Conservation (phyloP, 1,284 basidiomycete species). For the Vanrija humicola region DNA sequence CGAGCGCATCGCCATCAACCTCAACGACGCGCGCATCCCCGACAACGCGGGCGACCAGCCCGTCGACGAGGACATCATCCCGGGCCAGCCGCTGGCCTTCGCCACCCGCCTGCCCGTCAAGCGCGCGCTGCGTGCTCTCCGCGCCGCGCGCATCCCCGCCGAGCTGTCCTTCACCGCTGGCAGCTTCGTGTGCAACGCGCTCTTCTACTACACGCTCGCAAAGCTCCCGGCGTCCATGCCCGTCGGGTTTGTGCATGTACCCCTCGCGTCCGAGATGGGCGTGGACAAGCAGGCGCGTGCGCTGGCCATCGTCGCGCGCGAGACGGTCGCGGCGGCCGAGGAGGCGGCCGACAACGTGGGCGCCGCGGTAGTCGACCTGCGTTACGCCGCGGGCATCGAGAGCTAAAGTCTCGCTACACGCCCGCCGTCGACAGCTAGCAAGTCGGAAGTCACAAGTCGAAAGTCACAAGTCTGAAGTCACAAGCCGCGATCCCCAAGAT, state of each 20-base stretch:
- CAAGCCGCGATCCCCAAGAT: no score
- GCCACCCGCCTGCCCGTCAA: slow-evolving; percentile 6
- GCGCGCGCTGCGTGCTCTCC: neutral
- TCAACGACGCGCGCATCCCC: slow-evolving; percentile 8
- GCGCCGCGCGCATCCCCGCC: slow-evolving; percentile 3
- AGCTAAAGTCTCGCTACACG: no score
- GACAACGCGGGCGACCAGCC: slow-evolving; percentile 15
- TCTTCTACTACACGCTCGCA: slow-evolving; percentile 11
- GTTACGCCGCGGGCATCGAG: no score
- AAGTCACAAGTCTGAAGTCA: no score
- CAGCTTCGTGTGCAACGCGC: slow-evolving; percentile 16
- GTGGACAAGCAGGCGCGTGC: slow-evolving; percentile 10
- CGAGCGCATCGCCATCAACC: slow-evolving; percentile 13
- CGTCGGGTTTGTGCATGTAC: slow-evolving; percentile 16
- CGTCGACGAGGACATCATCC: slow-evolving; percentile 3
- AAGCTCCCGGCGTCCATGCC: neutral
- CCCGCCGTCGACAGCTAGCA: no score
- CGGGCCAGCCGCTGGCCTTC: neutral
- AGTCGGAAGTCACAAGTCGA: no score
- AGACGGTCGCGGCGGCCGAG: neutral
- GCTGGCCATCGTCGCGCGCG: slow-evolving; percentile 8
- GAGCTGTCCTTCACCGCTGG: slow-evolving; percentile 9
- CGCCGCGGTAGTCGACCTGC: no score
- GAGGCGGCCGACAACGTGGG: no score
- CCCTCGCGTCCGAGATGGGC: neutral